Percentiles rank a stretch among this genome's conserved stretches.
phyloP scores from a whole-genome alignment of 1,284 basidiomycete species.

The Agaricales sp. region DNA sequence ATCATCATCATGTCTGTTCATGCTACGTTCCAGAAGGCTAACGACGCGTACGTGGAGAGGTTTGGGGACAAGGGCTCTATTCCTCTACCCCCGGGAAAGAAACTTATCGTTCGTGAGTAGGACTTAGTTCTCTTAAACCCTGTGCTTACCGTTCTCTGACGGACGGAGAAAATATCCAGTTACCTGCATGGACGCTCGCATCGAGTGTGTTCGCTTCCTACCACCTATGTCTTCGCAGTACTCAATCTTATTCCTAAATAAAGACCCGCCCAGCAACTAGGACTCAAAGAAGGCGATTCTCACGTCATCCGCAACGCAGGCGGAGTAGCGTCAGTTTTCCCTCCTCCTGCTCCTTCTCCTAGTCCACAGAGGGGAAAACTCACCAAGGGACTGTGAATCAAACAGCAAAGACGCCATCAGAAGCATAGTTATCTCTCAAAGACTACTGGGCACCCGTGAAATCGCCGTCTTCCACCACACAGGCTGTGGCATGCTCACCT shows the following conservation, averaged over 20 bases:
- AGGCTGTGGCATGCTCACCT: slow-evolving; percentile 58
- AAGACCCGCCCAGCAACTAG: slow-evolving; percentile 50
- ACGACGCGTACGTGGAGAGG: slow-evolving; percentile 10
- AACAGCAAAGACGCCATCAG: slow-evolving; percentile 50
- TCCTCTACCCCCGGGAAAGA: slow-evolving; percentile 39
- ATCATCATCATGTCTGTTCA: slow-evolving; percentile 7
- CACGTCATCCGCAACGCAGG: slow-evolving; percentile 65
- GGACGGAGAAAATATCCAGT: too few species aligned
- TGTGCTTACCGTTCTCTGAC: too few species aligned
- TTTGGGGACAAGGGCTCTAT: slow-evolving; percentile 27
- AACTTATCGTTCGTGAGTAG: slow-evolving; percentile 34
- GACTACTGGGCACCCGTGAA: slow-evolving; percentile 55
- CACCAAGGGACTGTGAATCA: too few species aligned
- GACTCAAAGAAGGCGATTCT: slow-evolving; percentile 53
- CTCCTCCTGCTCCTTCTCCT: too few species aligned
- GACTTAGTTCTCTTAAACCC: not conserved
- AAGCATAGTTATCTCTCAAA: slow-evolving; percentile 57
- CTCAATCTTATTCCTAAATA: too few species aligned
- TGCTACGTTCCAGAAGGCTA: slow-evolving; percentile 10
- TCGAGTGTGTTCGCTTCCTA: slow-evolving; percentile 26
- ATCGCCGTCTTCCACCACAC: slow-evolving; percentile 60
- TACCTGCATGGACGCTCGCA: slow-evolving; percentile 62
- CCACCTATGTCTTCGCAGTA: too few species aligned
- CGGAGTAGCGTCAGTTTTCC: slow-evolving; percentile 39
- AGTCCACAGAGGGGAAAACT: too few species aligned